Evolutionary conservation across 257 asterid species (phyloP), one percentile per base, ranked within the genome.

Genomic region (Nicotiana paniculata): DNA sequence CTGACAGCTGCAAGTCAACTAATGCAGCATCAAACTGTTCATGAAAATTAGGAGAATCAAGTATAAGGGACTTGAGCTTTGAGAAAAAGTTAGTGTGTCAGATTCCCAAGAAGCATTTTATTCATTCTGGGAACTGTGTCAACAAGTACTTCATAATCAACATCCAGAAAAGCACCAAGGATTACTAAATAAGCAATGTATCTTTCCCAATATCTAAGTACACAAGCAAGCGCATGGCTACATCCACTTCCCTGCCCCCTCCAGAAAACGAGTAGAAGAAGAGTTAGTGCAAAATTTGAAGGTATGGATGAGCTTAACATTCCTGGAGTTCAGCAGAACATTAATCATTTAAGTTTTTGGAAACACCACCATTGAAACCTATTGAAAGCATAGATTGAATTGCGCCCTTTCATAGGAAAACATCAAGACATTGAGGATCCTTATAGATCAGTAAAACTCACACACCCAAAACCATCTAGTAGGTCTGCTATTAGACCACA

Each of bases 1-100:
- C 62, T 35, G 87, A 86, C 37, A 81, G 74, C 87, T 89, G 86
- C 84, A 85, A 58, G 82, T 84, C 93, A 84, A 86, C 89, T 68
- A 92, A 85, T 80, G 75, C 84, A 77, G 88, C 91, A 87, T 90
- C 90, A 81, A 88, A 92, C 97, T 92, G 90, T 83, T 33, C 78
- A 87, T 43, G 17, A 33, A 55, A 9, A 67, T 83, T n/a, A 64
- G 77, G 64, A 64, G 58, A 64, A 80, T 39, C 9, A 24, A 80
- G 48, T 24, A 13, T 18, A 64, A 64, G 63, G 79, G 79, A 53
- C 15, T 46, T 74, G 15, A 26, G 43, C 16, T 26, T 75, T 13
- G 43, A 51, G 6, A 75, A 48, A 75, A n/a, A 74, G 4, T 18
- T 74, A 74, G 15, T 43, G 16, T 26, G 1, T 26, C 63, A 80